Base-by-base conservation (phyloP, 164 flowering plant species). In the Piper longum region DNA sequence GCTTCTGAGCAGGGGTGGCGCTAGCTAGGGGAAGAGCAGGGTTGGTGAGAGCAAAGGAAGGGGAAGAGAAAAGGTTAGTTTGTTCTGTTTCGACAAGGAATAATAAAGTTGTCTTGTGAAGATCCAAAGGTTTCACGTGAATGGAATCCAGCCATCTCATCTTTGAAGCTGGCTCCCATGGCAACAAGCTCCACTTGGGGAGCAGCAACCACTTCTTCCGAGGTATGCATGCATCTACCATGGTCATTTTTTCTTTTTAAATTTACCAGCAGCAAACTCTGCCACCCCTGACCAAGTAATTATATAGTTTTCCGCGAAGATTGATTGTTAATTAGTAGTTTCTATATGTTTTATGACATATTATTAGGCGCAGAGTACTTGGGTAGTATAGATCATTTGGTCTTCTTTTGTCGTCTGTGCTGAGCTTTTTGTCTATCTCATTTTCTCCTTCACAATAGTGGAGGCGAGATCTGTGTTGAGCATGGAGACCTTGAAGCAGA, bases 131-230 rank as follows among this genome's bases (percentile, higher is more conserved):
- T 51, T 36, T 48, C 39, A 48, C 60, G 19, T 43, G 54, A 16
- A 56, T 83, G 96, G 84, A 81, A 65, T 72, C 85, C 57, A 80
- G 85, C 57, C 79, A 78, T 63, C 70, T 86, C 66, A 74, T 81
- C 75, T 84, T 82, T 66, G 81, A 83, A 64, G 76, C 80, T 9
- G 60, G 87, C 54, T 62, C 80, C 73, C 78, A 74, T 52, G 79
- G 77, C 58, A 82, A 81, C 80, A 80, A 85, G 91, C 60, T 85
- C 52, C 75, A 78, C 76, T 79, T 83, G 8, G 91, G 91, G 16
- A 80, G 65, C 59, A 67, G 73, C 13, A 85, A 85, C 64, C 58
- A 70, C 64, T 36, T 70, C 72, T 78, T 76, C 60, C 86, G 80
- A 76, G 90, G 87, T 84, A 43, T 26, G 36, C 36, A 26, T 26